A percentile compares a stretch with the other conserved stretches of the same genome.
phyloP scores from a whole-genome alignment of 768 basidiomycete species.

The Pleurotus cornucopiae region DNA sequence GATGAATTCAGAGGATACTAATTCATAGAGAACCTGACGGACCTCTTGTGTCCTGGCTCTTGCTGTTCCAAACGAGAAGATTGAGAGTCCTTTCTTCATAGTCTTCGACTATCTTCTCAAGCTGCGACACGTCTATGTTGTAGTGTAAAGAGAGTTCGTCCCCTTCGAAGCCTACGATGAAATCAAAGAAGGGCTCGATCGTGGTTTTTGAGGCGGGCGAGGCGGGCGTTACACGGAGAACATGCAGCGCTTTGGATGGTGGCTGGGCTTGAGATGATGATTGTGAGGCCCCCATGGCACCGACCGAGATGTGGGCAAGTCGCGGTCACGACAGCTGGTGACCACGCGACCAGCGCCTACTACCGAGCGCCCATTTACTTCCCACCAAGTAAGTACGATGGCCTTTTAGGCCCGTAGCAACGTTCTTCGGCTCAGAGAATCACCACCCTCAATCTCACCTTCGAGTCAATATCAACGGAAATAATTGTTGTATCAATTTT shows the following conservation, averaged over 20 bases:
- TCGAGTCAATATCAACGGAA: too few relatives aligned
- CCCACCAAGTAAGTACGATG: too few relatives aligned
- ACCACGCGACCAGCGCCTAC: too few relatives aligned
- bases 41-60: constrained; percentile 71
- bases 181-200: constrained; percentile 95
- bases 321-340: too few relatives aligned
- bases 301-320: neutral
- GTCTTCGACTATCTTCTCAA: constrained; percentile 79
- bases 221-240: constrained; percentile 82
- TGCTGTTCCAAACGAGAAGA: constrained; percentile 81
- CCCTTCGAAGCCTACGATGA: constrained; percentile 88
- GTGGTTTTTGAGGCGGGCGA: constrained; percentile 85
- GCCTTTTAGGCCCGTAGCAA: too few relatives aligned
- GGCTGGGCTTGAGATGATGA: constrained; percentile 48
- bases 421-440: too few relatives aligned
- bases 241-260: constrained; percentile 72
- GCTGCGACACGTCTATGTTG: constrained; percentile 60
- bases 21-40: constrained; percentile 13
- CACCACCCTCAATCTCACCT: too few relatives aligned
- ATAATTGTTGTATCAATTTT: too few relatives aligned
- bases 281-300: constrained; percentile 69
- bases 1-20: constrained; percentile 3
- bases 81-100: constrained; percentile 71
- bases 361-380: too few relatives aligned
- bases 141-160: constrained; percentile 47